phyloP scores from a whole-genome alignment of 441 rosid genomes.

The Melastoma candidum region DNA sequence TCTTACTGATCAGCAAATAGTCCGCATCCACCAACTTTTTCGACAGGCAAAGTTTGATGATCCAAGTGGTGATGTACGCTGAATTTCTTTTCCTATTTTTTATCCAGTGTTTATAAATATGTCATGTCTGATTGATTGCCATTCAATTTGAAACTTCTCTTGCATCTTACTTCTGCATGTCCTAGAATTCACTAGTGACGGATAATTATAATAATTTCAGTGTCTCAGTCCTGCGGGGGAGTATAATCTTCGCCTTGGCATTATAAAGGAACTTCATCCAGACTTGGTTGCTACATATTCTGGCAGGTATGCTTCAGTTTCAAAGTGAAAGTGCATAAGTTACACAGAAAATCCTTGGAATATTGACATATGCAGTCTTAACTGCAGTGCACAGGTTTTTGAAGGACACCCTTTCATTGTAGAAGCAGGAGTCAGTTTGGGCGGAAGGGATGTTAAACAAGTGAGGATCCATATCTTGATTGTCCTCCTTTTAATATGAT shows the following conservation, averaged over 20 bases:
- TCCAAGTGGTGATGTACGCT: conserved; percentile 91
- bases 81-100: conserved; percentile 10
- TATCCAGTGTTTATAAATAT: conserved; percentile 1
- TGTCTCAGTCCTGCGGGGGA: conserved; percentile 99
- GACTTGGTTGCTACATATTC: conserved; percentile 97
- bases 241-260: conserved; percentile 97
- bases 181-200: background rate
- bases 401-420: conserved; percentile 98
- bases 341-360: background rate
- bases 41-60: conserved; percentile 98
- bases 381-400: conserved; percentile 90
- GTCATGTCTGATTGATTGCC: background rate
- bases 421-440: conserved; percentile 97
- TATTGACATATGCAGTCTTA: background rate
- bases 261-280: conserved; percentile 97
- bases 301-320: conserved; percentile 47
- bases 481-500: background rate
- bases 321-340: background rate
- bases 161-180: conserved; percentile 2
- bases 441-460: conserved; percentile 94
- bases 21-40: conserved; percentile 93
- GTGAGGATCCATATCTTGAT: conserved; percentile 23
- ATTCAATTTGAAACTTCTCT: background rate
- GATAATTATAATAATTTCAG: conserved; percentile 25
- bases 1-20: conserved; percentile 82